These are phyloP conservation scores for Petrea volubilis DNA, from an alignment of 257 asterid genomes.

Conservation along the genomic window DNA sequence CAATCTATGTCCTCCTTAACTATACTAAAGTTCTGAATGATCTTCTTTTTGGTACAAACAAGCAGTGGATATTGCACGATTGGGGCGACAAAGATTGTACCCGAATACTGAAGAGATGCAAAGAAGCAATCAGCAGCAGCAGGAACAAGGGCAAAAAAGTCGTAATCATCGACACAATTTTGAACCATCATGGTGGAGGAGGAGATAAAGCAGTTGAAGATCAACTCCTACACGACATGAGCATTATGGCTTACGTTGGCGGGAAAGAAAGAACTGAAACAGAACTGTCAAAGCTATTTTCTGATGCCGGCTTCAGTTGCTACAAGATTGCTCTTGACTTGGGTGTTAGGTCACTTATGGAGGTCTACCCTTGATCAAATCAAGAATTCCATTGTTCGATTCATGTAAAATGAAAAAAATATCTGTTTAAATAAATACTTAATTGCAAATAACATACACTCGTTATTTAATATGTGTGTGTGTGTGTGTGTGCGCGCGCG, in stretches of 20 bases:
- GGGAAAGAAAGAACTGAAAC: slow-evolving; percentile 37
- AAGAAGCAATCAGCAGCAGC: slow-evolving; percentile 25
- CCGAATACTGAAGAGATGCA: slow-evolving; percentile 39
- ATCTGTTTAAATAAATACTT: too few species aligned
- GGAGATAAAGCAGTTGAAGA: slow-evolving; percentile 12
- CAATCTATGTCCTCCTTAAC: background rate
- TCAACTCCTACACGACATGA: slow-evolving; percentile 19
- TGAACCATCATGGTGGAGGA: slow-evolving; percentile 14
- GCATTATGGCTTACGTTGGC: slow-evolving; percentile 19
- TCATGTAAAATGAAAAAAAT: too few species aligned
- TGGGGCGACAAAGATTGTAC: slow-evolving; percentile 34
- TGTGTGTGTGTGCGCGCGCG: too few species aligned
- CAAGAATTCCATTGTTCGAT: too few species aligned
- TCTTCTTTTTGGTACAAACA: background rate
- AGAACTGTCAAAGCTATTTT: slow-evolving; percentile 35
- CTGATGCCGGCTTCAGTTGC: slow-evolving; percentile 27
- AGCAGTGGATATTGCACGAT: slow-evolving; percentile 37
- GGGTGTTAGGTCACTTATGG: slow-evolving; percentile 35
- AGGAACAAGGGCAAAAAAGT: slow-evolving; percentile 29
- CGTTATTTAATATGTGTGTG: too few species aligned
- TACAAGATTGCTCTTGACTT: slow-evolving; percentile 27
- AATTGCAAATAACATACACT: too few species aligned
- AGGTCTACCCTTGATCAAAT: slow-evolving; percentile 26
- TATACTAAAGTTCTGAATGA: background rate
- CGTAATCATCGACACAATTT: slow-evolving; percentile 34